A percentile compares a stretch with the other conserved stretches of the same genome.
Conservation (phyloP, 2,329 filamentous ascomycete genomes). For the Penicillium olsonii region DNA sequence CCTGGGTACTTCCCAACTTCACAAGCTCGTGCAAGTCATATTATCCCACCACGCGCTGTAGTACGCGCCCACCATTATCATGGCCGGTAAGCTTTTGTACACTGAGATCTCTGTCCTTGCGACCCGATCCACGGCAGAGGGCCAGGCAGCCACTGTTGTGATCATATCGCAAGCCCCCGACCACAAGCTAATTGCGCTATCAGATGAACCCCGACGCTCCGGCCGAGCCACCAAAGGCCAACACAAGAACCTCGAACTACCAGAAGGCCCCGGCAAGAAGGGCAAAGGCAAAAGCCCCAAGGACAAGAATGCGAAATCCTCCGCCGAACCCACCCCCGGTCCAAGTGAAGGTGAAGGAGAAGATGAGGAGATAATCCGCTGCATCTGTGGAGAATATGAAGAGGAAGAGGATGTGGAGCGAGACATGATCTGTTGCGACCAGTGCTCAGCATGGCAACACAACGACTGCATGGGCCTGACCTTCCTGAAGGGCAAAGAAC, state of each 20-base stretch:
- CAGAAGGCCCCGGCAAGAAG: slow-evolving; percentile 58
- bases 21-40: slow-evolving; percentile 19
- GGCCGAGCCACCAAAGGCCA: slow-evolving; percentile 96
- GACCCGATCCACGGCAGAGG: background rate
- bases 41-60: slow-evolving; percentile 37
- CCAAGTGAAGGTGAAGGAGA: slow-evolving; percentile 60
- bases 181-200: slow-evolving; percentile 32
- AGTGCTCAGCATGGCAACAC: slow-evolving; percentile 93
- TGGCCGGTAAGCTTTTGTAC: slow-evolving; percentile 63
- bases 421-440: slow-evolving; percentile 94
- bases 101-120: slow-evolving; percentile 17
- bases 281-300: slow-evolving; percentile 50
- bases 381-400: slow-evolving; percentile 85
- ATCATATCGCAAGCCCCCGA: background rate
- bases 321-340: slow-evolving; percentile 47
- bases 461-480: slow-evolving; percentile 91
- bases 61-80: slow-evolving; percentile 44
- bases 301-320: slow-evolving; percentile 49
- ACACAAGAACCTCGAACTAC: slow-evolving; percentile 81
- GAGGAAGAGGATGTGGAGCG: slow-evolving; percentile 83
- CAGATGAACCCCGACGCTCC: slow-evolving; percentile 86
- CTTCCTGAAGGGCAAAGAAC: slow-evolving; percentile 72
- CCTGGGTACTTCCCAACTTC: slow-evolving; percentile 26
- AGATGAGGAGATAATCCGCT: slow-evolving; percentile 79
- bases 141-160: slow-evolving; percentile 1